Evolutionary conservation across 177 flowering plant genomes (phyloP), one percentile per base, ranked within the genome.

Genomic region (Tripterygium wilfordii): DNA sequence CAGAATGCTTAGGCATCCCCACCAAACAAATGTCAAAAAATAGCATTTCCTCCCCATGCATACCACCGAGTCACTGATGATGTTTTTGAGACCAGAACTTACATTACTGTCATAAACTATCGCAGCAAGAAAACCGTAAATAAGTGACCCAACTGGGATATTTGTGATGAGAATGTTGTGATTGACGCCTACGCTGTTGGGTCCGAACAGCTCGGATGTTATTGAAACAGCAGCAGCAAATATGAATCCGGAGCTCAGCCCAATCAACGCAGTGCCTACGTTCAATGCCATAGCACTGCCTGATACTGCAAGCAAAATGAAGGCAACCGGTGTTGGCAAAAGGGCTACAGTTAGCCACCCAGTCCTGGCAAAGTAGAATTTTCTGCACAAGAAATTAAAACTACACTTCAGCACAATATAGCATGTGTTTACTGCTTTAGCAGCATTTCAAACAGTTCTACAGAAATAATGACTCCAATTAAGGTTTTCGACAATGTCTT

Each of bases 111-210:
- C 96, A 37, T 88, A 92, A 15, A 84, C 74, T 0, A 75, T 14
- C 2, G 98, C 96, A 0, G 98, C 94, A 25, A 92, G 67, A 31
- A 77, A 37, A 10, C 98, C 98, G 21, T 92, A 92, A 9, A 79
- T 12, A 1, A 88, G 70, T 4, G 98, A 92, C 0, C 96, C 98
- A 0, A 92, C 48, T 0, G 96, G 96, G 35, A 92, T 92, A 51
- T 92, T 92, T 22, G 95, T 82, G 54, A 92, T 82, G 49, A 92
- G 70, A 45, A 92, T 80, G 77, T 92, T 92, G 68, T 92, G 96
- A 74, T 92, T 92, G 10, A 92, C 96, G 0, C 94, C 94, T 8
- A 81, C 72, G 36, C 85, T 82, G 21, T 74, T 76, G 0, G 94
- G 89, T 15, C 96, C 98, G 37, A 92, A 91, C 2, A 88, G 76